These are phyloP conservation scores for Jimgerdemannia flammicorona DNA, from an alignment of 192 early-diverging fungal genomes.

Conservation along the genomic window DNA sequence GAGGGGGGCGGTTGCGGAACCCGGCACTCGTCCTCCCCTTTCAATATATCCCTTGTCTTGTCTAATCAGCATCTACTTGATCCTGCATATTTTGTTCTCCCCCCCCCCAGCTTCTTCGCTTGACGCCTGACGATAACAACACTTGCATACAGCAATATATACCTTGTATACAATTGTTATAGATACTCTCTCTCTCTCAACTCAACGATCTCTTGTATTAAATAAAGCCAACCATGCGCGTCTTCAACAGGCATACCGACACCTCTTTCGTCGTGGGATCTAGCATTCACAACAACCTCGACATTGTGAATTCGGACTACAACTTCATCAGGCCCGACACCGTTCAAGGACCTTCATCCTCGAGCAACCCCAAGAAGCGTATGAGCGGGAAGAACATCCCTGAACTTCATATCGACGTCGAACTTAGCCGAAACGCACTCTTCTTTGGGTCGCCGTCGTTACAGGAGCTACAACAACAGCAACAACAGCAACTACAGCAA, in stretches of 20 bases:
- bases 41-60: too few relatives aligned
- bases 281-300: not conserved
- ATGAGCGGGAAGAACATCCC: not conserved
- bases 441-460: conserved; percentile 36
- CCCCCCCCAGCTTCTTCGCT: too few relatives aligned
- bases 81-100: too few relatives aligned
- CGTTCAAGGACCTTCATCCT: not conserved
- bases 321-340: not conserved
- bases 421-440: conserved; percentile 46
- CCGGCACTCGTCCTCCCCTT: too few relatives aligned
- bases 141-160: too few relatives aligned
- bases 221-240: not conserved
- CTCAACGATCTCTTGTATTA: too few relatives aligned
- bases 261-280: not conserved
- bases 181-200: too few relatives aligned
- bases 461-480: not conserved
- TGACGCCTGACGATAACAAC: too few relatives aligned
- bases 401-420: not conserved
- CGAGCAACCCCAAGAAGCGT: not conserved
- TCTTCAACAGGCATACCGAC: conserved; percentile 63
- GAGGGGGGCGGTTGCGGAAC: too few relatives aligned
- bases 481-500: not conserved
- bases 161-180: too few relatives aligned
- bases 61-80: too few relatives aligned
- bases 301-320: conserved; percentile 1